Percentiles rank a stretch among this genome's conserved stretches.
phyloP scores from a whole-genome alignment of 805 yeast genomes.

The Tanozyma kutaoensis region DNA sequence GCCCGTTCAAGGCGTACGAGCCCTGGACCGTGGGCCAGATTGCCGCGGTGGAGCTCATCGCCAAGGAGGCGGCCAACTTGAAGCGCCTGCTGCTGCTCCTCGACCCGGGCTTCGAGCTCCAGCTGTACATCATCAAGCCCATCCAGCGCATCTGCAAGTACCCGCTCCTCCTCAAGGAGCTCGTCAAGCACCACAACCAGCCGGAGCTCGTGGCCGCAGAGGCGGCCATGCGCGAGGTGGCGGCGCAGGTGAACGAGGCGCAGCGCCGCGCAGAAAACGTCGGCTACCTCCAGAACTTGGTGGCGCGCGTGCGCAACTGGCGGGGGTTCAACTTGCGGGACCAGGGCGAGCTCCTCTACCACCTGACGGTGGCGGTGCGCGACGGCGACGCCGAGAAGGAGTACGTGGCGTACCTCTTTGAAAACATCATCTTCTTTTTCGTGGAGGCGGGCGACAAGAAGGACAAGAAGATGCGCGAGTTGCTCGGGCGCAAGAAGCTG shows the following conservation, averaged over 20 bases:
- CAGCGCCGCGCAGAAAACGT: conserved; percentile 86
- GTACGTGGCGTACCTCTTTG: conserved; percentile 82
- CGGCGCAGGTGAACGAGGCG: conserved; percentile 81
- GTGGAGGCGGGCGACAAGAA: conserved; percentile 21
- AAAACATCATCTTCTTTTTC: conserved; percentile 40
- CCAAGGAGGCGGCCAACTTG: conserved; percentile 46
- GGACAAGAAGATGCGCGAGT: conserved; percentile 20
- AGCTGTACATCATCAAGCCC: conserved; percentile 82
- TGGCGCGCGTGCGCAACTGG: conserved; percentile 80
- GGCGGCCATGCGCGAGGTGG: conserved; percentile 69
- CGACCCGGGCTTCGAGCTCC: conserved; percentile 81
- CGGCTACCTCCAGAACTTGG: conserved; percentile 52
- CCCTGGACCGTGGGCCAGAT: conserved; percentile 90
- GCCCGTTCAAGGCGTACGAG: conserved; percentile 79
- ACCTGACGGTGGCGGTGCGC: conserved; percentile 55
- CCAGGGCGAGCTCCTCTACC: conserved; percentile 76
- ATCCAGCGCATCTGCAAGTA: conserved; percentile 94
- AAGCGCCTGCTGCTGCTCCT: conserved; percentile 43
- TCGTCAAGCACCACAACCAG: conserved; percentile 51
- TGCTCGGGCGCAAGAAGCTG: conserved; percentile 37
- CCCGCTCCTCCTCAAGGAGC: conserved; percentile 69
- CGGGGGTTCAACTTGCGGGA: conserved; percentile 68
- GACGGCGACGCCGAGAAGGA: conserved; percentile 71
- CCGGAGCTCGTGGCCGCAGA: conserved; percentile 36
- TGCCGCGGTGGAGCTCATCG: conserved; percentile 72